A percentile compares a stretch with the other conserved stretches of the same genome.
These are phyloP conservation scores for Apiospora kogelbergensis DNA, from an alignment of 2,329 filamentous ascomycete species.

Conservation along the genomic window DNA sequence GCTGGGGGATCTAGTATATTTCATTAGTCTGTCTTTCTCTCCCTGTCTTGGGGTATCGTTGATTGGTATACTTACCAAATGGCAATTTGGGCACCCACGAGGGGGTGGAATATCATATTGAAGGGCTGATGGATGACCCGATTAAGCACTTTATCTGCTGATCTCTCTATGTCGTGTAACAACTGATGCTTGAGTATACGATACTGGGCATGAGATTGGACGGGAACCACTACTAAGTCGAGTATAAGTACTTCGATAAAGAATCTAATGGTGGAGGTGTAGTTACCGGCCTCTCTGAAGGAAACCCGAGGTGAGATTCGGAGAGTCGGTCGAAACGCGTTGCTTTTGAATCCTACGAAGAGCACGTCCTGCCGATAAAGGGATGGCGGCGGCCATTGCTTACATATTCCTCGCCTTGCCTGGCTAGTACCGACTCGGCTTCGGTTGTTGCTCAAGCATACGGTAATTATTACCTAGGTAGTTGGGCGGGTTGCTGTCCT, in stretches of 20 bases:
- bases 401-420: neutral
- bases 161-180: neutral
- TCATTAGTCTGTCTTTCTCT: neutral
- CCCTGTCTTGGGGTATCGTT: neutral
- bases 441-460: neutral
- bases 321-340: neutral
- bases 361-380: neutral
- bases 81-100: slow-evolving; percentile 17
- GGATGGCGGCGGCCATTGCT: neutral
- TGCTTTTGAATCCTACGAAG: neutral
- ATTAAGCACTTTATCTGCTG: neutral
- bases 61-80: slow-evolving; percentile 13
- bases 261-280: neutral
- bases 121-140: neutral
- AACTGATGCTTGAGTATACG: neutral
- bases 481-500: neutral
- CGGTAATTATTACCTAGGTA: slow-evolving; percentile 4
- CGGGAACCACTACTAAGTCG: neutral
- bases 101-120: slow-evolving; percentile 17
- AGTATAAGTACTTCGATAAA: neutral
- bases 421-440: neutral
- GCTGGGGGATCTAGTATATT: slow-evolving; percentile 49
- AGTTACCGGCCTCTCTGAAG: neutral
- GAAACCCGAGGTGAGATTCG: neutral
- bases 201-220: neutral